A percentile compares a stretch with the other conserved stretches of the same genome.
Evolutionary conservation across 2,329 filamentous ascomycete species (phyloP).

Genomic region (Trichoderma cornu-damae): DNA sequence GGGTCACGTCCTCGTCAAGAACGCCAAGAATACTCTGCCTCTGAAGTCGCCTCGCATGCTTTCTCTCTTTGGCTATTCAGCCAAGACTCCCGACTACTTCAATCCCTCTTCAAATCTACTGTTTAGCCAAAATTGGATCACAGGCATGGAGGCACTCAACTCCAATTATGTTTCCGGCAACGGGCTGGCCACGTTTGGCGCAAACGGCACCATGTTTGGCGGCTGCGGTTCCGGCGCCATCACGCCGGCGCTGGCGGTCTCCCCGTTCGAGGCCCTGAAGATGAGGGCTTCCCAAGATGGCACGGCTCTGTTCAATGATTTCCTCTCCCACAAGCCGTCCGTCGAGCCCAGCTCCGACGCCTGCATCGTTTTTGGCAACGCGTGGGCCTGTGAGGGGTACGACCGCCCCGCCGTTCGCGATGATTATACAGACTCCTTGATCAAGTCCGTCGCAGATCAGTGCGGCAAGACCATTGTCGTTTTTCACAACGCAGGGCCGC

Average conservation of each 20-base stretch:
- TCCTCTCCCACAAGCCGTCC: conserved; percentile 42
- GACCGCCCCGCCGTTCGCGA: conserved; percentile 59
- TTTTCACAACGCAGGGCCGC: conserved; percentile 58
- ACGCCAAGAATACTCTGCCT: conserved; percentile 50
- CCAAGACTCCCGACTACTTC: conserved; percentile 41
- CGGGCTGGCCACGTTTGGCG: conserved; percentile 31
- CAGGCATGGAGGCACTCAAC: conserved; percentile 33
- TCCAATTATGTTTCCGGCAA: neutral
- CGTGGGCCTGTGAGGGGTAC: conserved; percentile 67
- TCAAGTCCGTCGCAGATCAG: conserved; percentile 51
- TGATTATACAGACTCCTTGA: conserved; percentile 56
- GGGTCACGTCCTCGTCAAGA: conserved; percentile 61
- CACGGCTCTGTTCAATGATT: conserved; percentile 57
- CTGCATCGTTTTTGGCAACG: conserved; percentile 64
- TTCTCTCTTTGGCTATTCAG: conserved; percentile 60
- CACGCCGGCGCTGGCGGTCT: conserved; percentile 43
- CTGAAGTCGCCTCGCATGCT: conserved; percentile 46
- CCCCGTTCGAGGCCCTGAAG: conserved; percentile 52
- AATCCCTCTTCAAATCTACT: conserved; percentile 33
- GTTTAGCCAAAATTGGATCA: conserved; percentile 33
- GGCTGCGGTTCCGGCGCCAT: conserved; percentile 48
- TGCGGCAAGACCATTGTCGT: conserved; percentile 61
- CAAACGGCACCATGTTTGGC: conserved; percentile 40
- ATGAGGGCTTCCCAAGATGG: conserved; percentile 49
- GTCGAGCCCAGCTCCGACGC: conserved; percentile 53